Conservation (phyloP, 225 moss, liverwort and hornwort genomes). For the Pseudisothecium myosuroides region DNA sequence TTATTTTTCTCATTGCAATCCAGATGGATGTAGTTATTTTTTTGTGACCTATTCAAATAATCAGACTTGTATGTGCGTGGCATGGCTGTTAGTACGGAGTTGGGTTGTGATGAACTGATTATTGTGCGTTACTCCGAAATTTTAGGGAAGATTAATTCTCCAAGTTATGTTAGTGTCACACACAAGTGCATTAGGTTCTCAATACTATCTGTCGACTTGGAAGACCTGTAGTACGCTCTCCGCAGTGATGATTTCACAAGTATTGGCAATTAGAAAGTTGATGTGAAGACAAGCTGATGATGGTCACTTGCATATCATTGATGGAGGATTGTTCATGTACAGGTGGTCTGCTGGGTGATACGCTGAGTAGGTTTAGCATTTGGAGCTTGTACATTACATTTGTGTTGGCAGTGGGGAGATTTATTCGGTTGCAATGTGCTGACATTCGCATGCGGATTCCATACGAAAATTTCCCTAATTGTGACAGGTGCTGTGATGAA, state of each 20-base stretch:
- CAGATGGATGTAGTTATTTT: background rate
- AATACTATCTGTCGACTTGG: background rate
- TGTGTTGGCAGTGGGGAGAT: constrained; percentile 90
- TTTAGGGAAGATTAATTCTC: background rate
- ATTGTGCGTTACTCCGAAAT: background rate
- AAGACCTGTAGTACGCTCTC: background rate
- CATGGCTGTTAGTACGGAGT: background rate
- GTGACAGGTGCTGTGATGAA: constrained; percentile 54
- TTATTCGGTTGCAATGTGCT: constrained; percentile 89
- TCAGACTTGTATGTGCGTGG: background rate
- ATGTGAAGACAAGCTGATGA: background rate
- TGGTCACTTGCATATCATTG: background rate
- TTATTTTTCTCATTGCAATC: background rate
- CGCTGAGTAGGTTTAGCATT: constrained; percentile 87
- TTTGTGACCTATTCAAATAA: background rate
- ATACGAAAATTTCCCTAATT: constrained; percentile 86
- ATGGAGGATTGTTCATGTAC: constrained; percentile 4
- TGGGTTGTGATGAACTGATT: background rate
- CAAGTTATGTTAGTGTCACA: background rate
- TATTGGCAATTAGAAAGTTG: background rate
- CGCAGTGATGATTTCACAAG: background rate
- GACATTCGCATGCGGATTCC: constrained; percentile 97
- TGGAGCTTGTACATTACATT: constrained; percentile 98
- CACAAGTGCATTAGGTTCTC: background rate
- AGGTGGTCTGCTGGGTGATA: constrained; percentile 81